A percentile compares a stretch with the other conserved stretches of the same genome.
Evolutionary conservation across 192 early-diverging fungal genomes (phyloP).

Genomic region (Coemansia sp.): DNA sequence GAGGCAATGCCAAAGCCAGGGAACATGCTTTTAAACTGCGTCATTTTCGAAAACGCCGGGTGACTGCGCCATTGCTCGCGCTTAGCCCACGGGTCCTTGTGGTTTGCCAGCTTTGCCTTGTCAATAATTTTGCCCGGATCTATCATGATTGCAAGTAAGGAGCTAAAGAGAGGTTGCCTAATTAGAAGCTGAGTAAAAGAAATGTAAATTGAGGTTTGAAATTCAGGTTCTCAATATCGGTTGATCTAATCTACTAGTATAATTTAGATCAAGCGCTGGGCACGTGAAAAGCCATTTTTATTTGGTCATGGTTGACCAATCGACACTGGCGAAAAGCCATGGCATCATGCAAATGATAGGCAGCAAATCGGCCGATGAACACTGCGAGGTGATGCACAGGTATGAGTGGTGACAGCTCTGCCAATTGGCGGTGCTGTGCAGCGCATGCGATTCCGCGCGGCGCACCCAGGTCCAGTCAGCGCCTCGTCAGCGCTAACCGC

Average conservation of each 20-base stretch:
- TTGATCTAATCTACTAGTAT: background rate
- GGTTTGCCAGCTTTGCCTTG: conserved; percentile 27
- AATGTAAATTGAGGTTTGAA: background rate
- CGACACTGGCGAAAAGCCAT: background rate
- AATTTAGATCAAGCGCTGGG: background rate
- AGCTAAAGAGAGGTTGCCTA: background rate
- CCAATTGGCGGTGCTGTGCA: background rate
- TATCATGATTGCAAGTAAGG: conserved; percentile 23
- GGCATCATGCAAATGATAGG: background rate
- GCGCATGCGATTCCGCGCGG: background rate
- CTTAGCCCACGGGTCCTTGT: conserved; percentile 73
- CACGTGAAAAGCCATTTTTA: conserved; percentile 3
- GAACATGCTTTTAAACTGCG: conserved; percentile 66
- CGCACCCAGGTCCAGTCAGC: background rate
- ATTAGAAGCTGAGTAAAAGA: conserved; percentile 5
- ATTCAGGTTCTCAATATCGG: background rate
- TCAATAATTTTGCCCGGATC: conserved; percentile 52
- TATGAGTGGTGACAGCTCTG: background rate
- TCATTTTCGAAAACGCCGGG: conserved; percentile 65
- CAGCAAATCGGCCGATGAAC: background rate
- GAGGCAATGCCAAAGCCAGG: conserved; percentile 77
- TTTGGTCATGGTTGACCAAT: background rate
- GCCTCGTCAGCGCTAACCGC: background rate
- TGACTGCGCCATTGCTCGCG: conserved; percentile 73
- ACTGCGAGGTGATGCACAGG: background rate